Percentiles rank a stretch among this genome's conserved stretches.
These are phyloP conservation scores for Trametes coccinea DNA, from an alignment of 768 basidiomycete species.

Conservation along the genomic window DNA sequence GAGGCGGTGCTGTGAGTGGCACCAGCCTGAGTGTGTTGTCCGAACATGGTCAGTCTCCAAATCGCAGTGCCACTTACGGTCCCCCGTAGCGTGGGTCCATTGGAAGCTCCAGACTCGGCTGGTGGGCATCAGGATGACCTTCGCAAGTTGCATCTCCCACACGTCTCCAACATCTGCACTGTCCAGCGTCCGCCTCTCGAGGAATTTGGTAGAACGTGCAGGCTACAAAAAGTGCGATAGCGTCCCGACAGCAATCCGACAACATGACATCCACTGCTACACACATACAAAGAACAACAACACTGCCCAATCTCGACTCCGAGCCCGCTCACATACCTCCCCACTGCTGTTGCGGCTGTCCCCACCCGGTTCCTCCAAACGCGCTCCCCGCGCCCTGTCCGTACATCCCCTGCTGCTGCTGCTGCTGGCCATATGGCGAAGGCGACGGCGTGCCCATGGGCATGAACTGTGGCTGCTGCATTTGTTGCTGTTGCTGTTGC, in stretches of 20 bases:
- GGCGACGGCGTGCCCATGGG: constrained; percentile 32
- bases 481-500: constrained; percentile 17
- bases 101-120: no score
- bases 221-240: neutral
- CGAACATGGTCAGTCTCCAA: no score
- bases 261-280: neutral
- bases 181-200: no score
- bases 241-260: neutral
- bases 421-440: constrained; percentile 26
- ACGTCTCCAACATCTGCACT: no score
- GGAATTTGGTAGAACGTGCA: no score
- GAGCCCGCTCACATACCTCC: constrained; percentile 5
- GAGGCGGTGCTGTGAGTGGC: no score
- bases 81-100: no score
- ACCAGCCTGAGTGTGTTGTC: no score
- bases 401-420: constrained; percentile 29
- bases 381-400: constrained; percentile 7
- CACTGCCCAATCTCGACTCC: neutral
- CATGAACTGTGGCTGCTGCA: constrained; percentile 10
- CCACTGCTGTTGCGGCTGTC: constrained; percentile 15
- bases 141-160: no score
- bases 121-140: no score
- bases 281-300: neutral
- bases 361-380: constrained; percentile 18
- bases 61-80: no score